Evolutionary conservation across 192 early-diverging fungal species (phyloP), one percentile per base, ranked within the genome.

Genomic region (Helicostylum pulchrum): DNA sequence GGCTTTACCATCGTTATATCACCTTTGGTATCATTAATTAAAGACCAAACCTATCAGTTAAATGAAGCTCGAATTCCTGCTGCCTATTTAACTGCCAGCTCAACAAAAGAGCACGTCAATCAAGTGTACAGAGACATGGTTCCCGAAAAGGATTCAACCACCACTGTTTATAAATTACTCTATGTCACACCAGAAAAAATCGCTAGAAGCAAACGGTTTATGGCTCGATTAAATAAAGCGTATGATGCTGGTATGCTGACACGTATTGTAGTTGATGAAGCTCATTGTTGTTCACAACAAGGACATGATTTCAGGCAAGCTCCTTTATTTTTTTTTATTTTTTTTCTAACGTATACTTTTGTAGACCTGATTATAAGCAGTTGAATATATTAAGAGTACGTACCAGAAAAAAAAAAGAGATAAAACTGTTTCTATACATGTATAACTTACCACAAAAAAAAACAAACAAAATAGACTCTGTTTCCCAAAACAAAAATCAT

Each of bases 151-250:
- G 3, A 80, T 77, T 59, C 63, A 9, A 69, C 70, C 3, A 59
- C 78, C 10, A 71, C 79, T 2, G 52, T 67, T 8, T 61, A 87
- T 19, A 86, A 89, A 53, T 70, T 98, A 1, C 70, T 94, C 6
- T 98, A 96, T 61, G 82, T 98, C 34, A 98, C 96, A 0, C 96
- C 96, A 8, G 91, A 92, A 58, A 92, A 92, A 88, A 78, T 98
- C 36, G 84, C 79, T 52, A 90, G 85, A 67, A 91, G 87, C 65
- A 58, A 64, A 11, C 79, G 86, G 61, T 85, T 90, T 48, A 79
- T 74, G 62, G 78, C 54, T 67, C 78, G 43, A 70, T 80, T 11
- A 53, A 91, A 46, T 68, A 81, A 53, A 56, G 62, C 31, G 59
- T 98, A 49, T 70, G 91, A 55, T 17, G 39, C 6, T 75, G 85